Evolutionary conservation across 306 rosid species (phyloP).

Genomic region (Delonix regia): DNA sequence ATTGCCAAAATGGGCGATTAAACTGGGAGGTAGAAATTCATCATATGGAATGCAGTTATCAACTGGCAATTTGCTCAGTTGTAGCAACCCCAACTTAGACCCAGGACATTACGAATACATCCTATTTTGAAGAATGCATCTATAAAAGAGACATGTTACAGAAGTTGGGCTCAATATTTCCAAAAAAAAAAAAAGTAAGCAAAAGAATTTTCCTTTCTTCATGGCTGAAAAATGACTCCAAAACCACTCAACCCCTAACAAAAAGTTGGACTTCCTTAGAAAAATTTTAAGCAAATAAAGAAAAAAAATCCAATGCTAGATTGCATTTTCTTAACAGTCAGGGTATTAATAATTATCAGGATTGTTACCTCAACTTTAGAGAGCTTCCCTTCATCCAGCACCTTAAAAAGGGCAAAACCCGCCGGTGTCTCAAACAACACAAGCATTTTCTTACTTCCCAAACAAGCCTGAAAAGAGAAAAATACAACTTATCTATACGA

Average conservation of each 20-base stretch:
- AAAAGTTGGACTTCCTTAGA: not conserved
- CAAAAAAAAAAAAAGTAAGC: not conserved
- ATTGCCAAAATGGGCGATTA: not conserved
- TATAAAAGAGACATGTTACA: not conserved
- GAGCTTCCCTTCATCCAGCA: slow-evolving; percentile 73
- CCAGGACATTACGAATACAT: not conserved
- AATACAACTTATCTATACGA: not conserved
- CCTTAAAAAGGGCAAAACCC: slow-evolving; percentile 70
- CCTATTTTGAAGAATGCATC: not conserved
- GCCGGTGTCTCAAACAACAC: slow-evolving; percentile 66
- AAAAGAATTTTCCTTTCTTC: not conserved
- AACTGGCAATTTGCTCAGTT: not conserved
- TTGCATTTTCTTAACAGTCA: not conserved
- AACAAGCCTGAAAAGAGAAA: slow-evolving; percentile 29
- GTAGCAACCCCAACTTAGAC: not conserved
- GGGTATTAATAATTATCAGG: not conserved
- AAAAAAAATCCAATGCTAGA: not conserved
- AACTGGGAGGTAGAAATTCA: not conserved
- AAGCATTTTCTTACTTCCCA: slow-evolving; percentile 46
- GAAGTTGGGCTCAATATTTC: not conserved
- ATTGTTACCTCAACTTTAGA: slow-evolving; percentile 62
- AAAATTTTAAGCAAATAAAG: not conserved
- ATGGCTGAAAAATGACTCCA: not conserved
- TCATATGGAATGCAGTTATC: not conserved
- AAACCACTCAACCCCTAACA: not conserved